Conservation (phyloP, 1,284 basidiomycete genomes). For the Cryptococcus sp. region DNA sequence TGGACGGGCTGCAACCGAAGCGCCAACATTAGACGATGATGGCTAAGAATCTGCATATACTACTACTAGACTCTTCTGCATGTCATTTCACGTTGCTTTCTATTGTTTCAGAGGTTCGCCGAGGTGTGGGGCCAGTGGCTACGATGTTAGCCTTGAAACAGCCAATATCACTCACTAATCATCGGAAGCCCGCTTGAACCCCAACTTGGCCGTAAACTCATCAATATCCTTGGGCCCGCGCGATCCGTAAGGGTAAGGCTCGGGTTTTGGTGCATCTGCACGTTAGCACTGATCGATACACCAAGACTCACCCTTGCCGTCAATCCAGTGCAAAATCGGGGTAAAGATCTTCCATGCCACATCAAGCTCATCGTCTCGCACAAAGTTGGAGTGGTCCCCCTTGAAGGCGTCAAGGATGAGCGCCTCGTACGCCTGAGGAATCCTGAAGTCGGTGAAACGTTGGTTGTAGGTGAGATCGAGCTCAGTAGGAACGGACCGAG, state of each 20-base stretch:
- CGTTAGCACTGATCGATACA: not conserved
- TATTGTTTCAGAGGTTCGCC: not conserved
- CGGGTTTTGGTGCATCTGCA: slow-evolving; percentile 63
- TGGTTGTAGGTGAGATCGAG: slow-evolving; percentile 97
- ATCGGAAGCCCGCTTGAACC: slow-evolving; percentile 69
- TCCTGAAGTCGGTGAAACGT: slow-evolving; percentile 81
- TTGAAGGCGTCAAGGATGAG: slow-evolving; percentile 87
- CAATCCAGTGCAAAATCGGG: slow-evolving; percentile 91
- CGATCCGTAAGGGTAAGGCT: slow-evolving; percentile 84
- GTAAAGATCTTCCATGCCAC: slow-evolving; percentile 98
- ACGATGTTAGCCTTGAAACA: not conserved
- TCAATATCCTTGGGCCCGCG: slow-evolving; percentile 86
- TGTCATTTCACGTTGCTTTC: not conserved
- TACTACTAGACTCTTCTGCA: no score
- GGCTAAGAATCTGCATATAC: no score
- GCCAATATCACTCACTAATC: slow-evolving; percentile 66
- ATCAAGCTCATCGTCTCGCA: slow-evolving; percentile 91
- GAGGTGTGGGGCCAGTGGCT: slow-evolving; percentile 51
- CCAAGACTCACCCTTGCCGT: slow-evolving; percentile 59
- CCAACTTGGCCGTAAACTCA: slow-evolving; percentile 71
- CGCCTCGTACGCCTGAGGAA: slow-evolving; percentile 92
- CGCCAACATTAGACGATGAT: no score
- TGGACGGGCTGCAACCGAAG: no score
- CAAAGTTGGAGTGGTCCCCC: slow-evolving; percentile 66
- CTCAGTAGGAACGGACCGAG: slow-evolving; percentile 86